Percentiles rank a stretch among this genome's conserved stretches.
phyloP scores from a whole-genome alignment of 2,329 filamentous ascomycete genomes.

The Talaromyces islandicus region DNA sequence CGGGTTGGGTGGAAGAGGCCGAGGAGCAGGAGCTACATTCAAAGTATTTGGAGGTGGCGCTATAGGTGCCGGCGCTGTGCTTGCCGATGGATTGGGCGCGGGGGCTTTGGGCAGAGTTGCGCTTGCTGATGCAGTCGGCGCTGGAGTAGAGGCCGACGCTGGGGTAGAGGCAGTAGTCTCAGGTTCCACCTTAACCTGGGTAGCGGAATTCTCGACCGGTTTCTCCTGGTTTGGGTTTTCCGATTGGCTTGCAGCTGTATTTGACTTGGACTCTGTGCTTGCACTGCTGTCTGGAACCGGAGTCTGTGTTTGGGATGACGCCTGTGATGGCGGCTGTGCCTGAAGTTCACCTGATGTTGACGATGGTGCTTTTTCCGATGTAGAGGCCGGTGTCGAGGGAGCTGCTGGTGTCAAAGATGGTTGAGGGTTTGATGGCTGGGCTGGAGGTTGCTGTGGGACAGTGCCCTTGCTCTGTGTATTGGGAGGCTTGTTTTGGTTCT shows the following conservation, averaged over 20 bases:
- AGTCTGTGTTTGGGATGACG: conserved; percentile 7
- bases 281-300: conserved; percentile 10
- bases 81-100: conserved; percentile 3
- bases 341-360: neutral
- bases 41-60: conserved; percentile 13
- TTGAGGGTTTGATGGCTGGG: conserved; percentile 1
- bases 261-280: neutral
- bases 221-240: neutral
- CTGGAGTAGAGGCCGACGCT: neutral
- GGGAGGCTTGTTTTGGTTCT: conserved; percentile 4
- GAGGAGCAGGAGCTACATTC: conserved; percentile 16
- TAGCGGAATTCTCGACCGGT: conserved; percentile 6
- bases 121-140: neutral
- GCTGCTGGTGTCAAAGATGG: conserved; percentile 1
- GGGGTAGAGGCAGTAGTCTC: conserved; percentile 2
- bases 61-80: conserved; percentile 11
- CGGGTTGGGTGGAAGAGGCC: conserved; percentile 19
- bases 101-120: neutral
- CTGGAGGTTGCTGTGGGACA: neutral
- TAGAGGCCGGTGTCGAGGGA: neutral
- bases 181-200: conserved; percentile 27
- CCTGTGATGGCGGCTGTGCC: conserved; percentile 8
- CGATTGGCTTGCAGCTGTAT: neutral
- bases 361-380: neutral
- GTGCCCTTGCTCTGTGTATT: conserved; percentile 11